These are phyloP conservation scores for Kwoniella dendrophila DNA, from an alignment of 768 basidiomycete genomes.

Conservation along the genomic window DNA sequence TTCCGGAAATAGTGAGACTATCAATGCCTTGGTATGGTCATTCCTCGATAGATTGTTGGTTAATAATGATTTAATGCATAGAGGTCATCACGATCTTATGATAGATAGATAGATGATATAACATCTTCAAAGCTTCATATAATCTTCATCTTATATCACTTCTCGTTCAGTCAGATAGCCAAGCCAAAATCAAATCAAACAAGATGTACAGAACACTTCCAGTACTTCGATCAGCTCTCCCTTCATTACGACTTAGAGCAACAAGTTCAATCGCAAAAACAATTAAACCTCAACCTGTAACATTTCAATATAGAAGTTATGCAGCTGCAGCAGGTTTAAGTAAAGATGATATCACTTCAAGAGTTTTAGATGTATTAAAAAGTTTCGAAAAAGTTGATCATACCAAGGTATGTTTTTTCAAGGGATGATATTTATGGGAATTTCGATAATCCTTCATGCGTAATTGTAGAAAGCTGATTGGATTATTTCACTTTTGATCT, in stretches of 20 bases:
- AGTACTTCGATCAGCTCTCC: constrained; percentile 45
- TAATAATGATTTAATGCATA: no score
- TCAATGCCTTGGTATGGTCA: background rate
- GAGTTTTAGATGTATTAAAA: constrained; percentile 80
- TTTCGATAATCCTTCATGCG: no score
- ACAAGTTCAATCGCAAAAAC: constrained; percentile 12
- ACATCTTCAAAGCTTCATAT: no score
- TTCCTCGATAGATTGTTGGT: constrained; percentile 1
- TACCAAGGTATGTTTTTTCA: constrained; percentile 65
- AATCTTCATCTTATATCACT: background rate
- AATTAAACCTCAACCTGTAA: constrained; percentile 21
- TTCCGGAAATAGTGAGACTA: background rate
- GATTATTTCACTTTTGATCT: background rate
- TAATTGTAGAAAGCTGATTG: constrained; percentile 20
- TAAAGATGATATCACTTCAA: constrained; percentile 68
- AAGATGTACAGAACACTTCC: constrained; percentile 23
- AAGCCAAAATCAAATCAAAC: constrained; percentile 7
- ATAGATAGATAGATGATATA: no score
- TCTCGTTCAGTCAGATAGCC: no score
- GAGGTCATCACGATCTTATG: no score
- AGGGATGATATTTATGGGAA: no score
- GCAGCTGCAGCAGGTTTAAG: constrained; percentile 70
- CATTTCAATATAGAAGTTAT: constrained; percentile 57
- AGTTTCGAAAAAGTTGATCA: constrained; percentile 85
- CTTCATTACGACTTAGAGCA: constrained; percentile 36